Evolutionary conservation across 2,329 filamentous ascomycete species (phyloP).

Genomic region (Colletotrichum sp.): DNA sequence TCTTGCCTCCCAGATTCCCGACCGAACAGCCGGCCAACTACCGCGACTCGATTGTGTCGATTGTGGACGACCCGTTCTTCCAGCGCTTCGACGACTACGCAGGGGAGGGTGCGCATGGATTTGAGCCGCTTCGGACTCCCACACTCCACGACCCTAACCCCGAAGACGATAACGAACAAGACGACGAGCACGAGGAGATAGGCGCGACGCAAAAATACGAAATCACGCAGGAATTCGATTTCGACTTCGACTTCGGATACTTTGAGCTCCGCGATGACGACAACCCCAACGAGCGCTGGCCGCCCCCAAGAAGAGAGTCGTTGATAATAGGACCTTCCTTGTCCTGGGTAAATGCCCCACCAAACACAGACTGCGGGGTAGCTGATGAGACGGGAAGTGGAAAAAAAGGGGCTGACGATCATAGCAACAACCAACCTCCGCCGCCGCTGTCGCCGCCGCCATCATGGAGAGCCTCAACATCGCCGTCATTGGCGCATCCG

Average conservation of each 20-base stretch:
- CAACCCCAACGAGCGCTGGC: slow-evolving; percentile 42
- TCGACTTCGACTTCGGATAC: neutral
- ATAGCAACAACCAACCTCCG: slow-evolving; percentile 23
- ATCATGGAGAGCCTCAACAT: slow-evolving; percentile 68
- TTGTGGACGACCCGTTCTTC: slow-evolving; percentile 62
- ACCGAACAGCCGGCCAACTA: slow-evolving; percentile 31
- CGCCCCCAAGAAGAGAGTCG: slow-evolving; percentile 54
- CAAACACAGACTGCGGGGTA: slow-evolving; percentile 18
- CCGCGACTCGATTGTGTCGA: slow-evolving; percentile 56
- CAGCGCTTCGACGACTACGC: slow-evolving; percentile 47
- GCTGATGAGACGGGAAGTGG: slow-evolving; percentile 19
- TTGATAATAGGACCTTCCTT: slow-evolving; percentile 43
- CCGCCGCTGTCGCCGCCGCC: slow-evolving; percentile 11
- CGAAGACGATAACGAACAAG: slow-evolving; percentile 23
- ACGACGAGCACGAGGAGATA: neutral
- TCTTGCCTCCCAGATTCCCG: slow-evolving; percentile 22
- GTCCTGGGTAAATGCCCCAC: slow-evolving; percentile 39
- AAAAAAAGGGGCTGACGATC: slow-evolving; percentile 23
- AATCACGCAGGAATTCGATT: neutral
- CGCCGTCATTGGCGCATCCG: slow-evolving; percentile 68
- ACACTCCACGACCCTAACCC: slow-evolving; percentile 24
- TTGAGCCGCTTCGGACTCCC: slow-evolving; percentile 24
- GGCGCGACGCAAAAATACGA: neutral
- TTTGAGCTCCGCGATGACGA: slow-evolving; percentile 40
- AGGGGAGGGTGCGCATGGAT: slow-evolving; percentile 30